Evolutionary conservation across 768 basidiomycete genomes (phyloP), one percentile per base, ranked within the genome.

Genomic region (Fomitopsis pulvina): DNA sequence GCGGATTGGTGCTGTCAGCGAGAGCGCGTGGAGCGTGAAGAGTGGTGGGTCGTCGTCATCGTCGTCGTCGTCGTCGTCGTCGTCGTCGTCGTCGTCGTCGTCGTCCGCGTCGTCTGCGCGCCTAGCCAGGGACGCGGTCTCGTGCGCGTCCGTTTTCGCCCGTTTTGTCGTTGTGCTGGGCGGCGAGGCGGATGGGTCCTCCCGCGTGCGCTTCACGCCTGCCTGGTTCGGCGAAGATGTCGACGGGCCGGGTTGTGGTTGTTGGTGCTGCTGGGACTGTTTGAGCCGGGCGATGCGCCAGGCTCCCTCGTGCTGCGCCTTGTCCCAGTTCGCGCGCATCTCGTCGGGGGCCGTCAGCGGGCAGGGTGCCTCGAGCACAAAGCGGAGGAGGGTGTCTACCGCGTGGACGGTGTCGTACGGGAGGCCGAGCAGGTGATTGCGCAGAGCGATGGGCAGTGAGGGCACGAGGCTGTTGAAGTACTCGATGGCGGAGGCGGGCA

Each of bases 1-100:
- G 45, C 88, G 81, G 45, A 89, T 64, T 10, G 87, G 87, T 0
- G 87, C 80, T 10, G 83, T 79, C n/a, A 75, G 70, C 25, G 86
- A 87, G 37, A 90, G 65, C 16, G 80, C 66, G 34, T 85, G 79
- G 1, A 89, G 67, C 2, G 81, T 78, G 65, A 77, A 82, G 9
- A 76, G 50, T 1, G 81, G 76, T 0, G 65, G 58, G 29, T 78
- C 78, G 27, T 71, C 67, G 10, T 43, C 47, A 40, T 32, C 28
- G 46, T 6, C 27, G 29, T 6, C 9, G 24, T 18, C 9, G 26
- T 7, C 16, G 46, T n/a, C 47, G 14, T 7, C 18, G 20, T 46
- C 10, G 42, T 26, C 4, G 46, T 14, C n/a, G 21, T 4, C 4
- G 45, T 21, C 4, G 29, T 10, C 20, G 30, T 18, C 7, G 45